phyloP scores from a whole-genome alignment of 2,329 filamentous ascomycete species.

The Hypomyces rosellus region DNA sequence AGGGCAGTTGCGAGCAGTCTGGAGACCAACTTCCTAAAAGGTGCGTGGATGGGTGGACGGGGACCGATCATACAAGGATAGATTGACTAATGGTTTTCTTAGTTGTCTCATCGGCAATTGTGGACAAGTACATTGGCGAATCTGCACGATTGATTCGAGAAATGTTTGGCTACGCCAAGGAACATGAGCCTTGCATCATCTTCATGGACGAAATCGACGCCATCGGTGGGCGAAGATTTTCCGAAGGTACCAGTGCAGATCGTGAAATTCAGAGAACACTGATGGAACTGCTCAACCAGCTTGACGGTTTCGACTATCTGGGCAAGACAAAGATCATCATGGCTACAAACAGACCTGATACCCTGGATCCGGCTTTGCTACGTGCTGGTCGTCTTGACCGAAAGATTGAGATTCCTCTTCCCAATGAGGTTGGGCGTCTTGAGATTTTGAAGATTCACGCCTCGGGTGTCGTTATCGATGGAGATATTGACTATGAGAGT shows the following conservation, averaged over 20 bases:
- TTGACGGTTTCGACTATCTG: constrained; percentile 98
- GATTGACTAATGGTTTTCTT: constrained; percentile 17
- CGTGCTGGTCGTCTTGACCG: constrained; percentile 89
- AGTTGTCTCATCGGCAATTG: constrained; percentile 98
- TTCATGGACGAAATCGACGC: constrained; percentile 99
- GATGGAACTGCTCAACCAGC: constrained; percentile 97
- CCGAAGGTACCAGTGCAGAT: constrained; percentile 94
- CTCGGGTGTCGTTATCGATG: constrained; percentile 76
- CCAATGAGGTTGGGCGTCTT: constrained; percentile 91
- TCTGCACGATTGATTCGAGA: constrained; percentile 94
- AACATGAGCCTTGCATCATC: constrained; percentile 99
- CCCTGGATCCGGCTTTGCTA: constrained; percentile 85
- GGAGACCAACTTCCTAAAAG: constrained; percentile 97
- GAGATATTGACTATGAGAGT: constrained; percentile 97
- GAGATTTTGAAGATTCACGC: constrained; percentile 99
- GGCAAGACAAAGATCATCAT: constrained; percentile 99
- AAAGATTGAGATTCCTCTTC: constrained; percentile 96
- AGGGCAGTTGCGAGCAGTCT: constrained; percentile 92
- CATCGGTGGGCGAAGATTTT: constrained; percentile 93
- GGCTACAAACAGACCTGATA: constrained; percentile 97
- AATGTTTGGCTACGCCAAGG: constrained; percentile 99
- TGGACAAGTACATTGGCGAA: constrained; percentile 99
- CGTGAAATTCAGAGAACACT: constrained; percentile 96
- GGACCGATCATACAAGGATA: not conserved
- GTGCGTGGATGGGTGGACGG: constrained; percentile 39